Evolutionary conservation across 1,139 yeast species (phyloP), one percentile per base, ranked within the genome.

Genomic region (Yamadazyma buinensis): DNA sequence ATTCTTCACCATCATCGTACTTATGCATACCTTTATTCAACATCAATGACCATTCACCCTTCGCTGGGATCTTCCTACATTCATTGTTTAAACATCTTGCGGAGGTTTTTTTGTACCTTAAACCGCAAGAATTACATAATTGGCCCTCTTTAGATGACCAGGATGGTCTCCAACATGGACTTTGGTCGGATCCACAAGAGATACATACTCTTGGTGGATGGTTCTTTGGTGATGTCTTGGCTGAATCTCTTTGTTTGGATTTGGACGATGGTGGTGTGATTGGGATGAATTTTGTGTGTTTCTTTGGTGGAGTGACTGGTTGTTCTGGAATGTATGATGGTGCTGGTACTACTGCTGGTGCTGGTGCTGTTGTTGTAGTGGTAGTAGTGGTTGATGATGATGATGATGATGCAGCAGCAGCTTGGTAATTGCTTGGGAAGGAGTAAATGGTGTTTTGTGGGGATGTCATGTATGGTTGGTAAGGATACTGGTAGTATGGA

Each of bases 131-230:
- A 57, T 92, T 92, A 66, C 98, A 92, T 49, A 92, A 72, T 61
- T 90, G 97, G 12, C 97, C 97, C 41, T 84, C 87, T 49, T 80
- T 74, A 30, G 72, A 65, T 3, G 94, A 80, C 98, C 98, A 92
- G 7, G 95, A 83, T 2, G 98, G 98, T 55, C 98, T 77, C 98
- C 98, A 92, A 59, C 98, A 92, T 9, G 98, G 98, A 10, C 95
- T 85, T 48, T 84, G 95, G 43, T 82, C 85, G 1, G 94, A 80
- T 10, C 90, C 88, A 61, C 98, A 92, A 5, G 97, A 86, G 22
- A 92, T 81, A 57, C 98, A 92, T 38, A 76, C 73, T 48, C 90
- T 69, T 26, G 60, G 54, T 28, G 61, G 59, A 34, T 57, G 63
- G 35, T 47, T 51, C 38, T 52, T 56, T 17, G 68, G 61, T 4